phyloP scores from a whole-genome alignment of 2,329 filamentous ascomycete species.

The Pyricularia grisea region DNA sequence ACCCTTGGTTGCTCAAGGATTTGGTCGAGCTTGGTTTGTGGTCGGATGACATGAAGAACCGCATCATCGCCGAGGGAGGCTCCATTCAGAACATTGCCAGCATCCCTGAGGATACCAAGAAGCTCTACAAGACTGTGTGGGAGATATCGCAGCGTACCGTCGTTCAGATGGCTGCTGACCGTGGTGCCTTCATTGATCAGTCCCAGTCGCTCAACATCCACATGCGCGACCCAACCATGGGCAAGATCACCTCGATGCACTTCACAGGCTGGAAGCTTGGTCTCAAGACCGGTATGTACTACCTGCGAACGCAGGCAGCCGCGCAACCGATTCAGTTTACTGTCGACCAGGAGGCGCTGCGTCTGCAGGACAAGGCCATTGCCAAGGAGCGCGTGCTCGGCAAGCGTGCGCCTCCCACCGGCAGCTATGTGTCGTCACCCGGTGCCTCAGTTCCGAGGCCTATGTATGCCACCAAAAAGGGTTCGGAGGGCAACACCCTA shows the following conservation, averaged over 20 bases:
- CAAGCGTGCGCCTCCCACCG: constrained; percentile 57
- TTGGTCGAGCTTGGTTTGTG: constrained; percentile 95
- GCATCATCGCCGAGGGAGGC: constrained; percentile 93
- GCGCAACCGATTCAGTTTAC: constrained; percentile 98
- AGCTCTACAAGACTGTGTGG: constrained; percentile 99
- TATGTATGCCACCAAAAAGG: constrained; percentile 52
- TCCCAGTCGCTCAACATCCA: constrained; percentile 99
- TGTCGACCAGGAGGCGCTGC: constrained; percentile 91
- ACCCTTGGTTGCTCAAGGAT: constrained; percentile 97
- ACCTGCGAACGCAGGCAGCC: constrained; percentile 94
- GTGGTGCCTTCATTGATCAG: constrained; percentile 97
- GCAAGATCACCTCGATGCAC: constrained; percentile 99
- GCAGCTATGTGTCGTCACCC: constrained; percentile 47
- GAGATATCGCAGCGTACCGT: constrained; percentile 95
- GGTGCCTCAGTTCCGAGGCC: constrained; percentile 55
- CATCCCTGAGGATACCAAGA: constrained; percentile 92
- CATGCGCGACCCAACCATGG: constrained; percentile 98
- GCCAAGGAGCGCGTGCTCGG: constrained; percentile 55
- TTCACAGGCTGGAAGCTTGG: constrained; percentile 98
- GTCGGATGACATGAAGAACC: constrained; percentile 99
- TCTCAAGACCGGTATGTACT: constrained; percentile 99
- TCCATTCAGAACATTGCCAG: constrained; percentile 94
- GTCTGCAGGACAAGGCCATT: constrained; percentile 73
- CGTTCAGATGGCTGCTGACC: constrained; percentile 96
- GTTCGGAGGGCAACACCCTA: constrained; percentile 20